Evolutionary conservation across 495 filamentous ascomycete genomes (phyloP), one percentile per base, ranked within the genome.

Genomic region (Pyronema domesticum): DNA sequence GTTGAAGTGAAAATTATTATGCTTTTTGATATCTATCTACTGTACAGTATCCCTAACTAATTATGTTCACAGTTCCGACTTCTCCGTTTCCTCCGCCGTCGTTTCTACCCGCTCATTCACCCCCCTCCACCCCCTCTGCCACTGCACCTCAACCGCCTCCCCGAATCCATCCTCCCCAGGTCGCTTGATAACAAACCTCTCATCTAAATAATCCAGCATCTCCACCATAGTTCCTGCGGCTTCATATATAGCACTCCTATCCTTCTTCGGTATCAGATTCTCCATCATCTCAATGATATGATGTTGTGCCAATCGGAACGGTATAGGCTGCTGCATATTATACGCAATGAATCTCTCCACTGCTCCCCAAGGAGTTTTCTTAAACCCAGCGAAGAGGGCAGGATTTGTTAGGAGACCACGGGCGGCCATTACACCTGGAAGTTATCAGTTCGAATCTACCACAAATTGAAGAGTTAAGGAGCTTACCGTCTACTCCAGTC

Each of bases 271-370:
- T 53, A 83, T 58, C 57, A 81, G 58, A 6, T 72, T 65, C 0
- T 54, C 58, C 61, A 71, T 73, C 80, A 83, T 82, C 70, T 82
- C 78, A 40, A 65, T 71, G 18, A 82, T 55, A 65, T 83, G 80
- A 61, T 83, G 80, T 53, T 75, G 67, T 42, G 73, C 70, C 45
- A 83, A 65, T 65, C 76, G 76, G 42, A 74, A 74, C 3, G 78
- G 80, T 1, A 83, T 62, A 33, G 78, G 76, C 5, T 63, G 68
- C 13, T 72, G 72, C 18, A 72, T 70, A 34, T 72, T 69, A 42
- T 66, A 57, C 49, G 66, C 69, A 66, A 82, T 61, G 60, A 83
- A 82, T 23, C 65, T 64, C 62, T 77, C 74, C 49, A 82, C 72
- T 0, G 74, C 76, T 7, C 71, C 70, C 75, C 76, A 79, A n/a